Conservation (phyloP, 2,329 filamentous ascomycete genomes). For the Fusarium sp. region DNA sequence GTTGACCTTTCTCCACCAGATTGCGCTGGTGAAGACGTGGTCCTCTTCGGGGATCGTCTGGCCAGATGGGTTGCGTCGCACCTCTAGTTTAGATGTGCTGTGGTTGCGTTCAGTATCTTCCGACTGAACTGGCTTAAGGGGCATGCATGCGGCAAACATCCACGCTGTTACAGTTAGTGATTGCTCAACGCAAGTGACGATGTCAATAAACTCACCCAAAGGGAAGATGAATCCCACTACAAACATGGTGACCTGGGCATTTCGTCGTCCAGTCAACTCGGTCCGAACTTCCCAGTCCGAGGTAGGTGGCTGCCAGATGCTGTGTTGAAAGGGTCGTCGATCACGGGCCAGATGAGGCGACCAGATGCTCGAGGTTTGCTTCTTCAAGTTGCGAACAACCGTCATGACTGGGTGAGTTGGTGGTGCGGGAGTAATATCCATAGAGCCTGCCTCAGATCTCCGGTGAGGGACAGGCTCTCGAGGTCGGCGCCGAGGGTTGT, state of each 20-base stretch:
- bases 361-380: conserved; percentile 73
- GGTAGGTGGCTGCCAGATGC: conserved; percentile 80
- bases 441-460: conserved; percentile 47
- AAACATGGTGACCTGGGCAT: conserved; percentile 81
- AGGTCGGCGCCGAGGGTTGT: conserved; percentile 59
- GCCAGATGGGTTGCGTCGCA: conserved; percentile 50
- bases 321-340: conserved; percentile 67
- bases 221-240: conserved; percentile 82
- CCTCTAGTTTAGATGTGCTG: conserved; percentile 54
- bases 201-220: conserved; percentile 64
- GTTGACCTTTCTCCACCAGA: conserved; percentile 71
- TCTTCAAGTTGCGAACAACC: conserved; percentile 50
- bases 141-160: conserved; percentile 82
- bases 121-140: conserved; percentile 69
- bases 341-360: conserved; percentile 79
- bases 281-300: conserved; percentile 73
- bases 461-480: conserved; percentile 46
- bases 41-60: conserved; percentile 55
- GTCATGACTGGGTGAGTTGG: conserved; percentile 44
- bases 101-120: conserved; percentile 63
- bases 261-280: conserved; percentile 72
- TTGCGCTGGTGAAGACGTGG: conserved; percentile 62
- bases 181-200: background rate
- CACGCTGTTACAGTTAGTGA: conserved; percentile 65
- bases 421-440: conserved; percentile 57